phyloP scores from a whole-genome alignment of 2,329 filamentous ascomycete genomes.

The Lasiodiplodia hormozganensis region DNA sequence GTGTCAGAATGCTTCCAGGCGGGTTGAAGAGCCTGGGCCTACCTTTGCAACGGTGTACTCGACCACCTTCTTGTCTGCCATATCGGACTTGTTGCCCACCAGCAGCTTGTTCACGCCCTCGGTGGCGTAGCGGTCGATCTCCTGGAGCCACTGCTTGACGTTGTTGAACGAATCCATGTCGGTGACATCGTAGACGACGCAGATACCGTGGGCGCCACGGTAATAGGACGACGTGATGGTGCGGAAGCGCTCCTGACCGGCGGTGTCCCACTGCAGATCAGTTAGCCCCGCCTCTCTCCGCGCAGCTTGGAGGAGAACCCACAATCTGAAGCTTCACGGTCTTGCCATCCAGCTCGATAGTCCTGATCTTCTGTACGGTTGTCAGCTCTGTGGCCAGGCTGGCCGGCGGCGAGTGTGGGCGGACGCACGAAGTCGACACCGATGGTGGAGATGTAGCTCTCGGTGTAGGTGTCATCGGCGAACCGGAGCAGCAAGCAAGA shows the following conservation, averaged over 20 bases:
- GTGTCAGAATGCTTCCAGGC: slow-evolving; percentile 32
- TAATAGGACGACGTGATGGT: slow-evolving; percentile 99
- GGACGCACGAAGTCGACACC: slow-evolving; percentile 94
- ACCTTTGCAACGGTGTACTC: slow-evolving; percentile 99
- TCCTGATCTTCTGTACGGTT: slow-evolving; percentile 88
- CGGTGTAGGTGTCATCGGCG: slow-evolving; percentile 98
- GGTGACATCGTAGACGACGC: slow-evolving; percentile 99
- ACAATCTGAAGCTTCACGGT: slow-evolving; percentile 99
- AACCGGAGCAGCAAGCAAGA: slow-evolving; percentile 98
- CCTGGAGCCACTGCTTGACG: slow-evolving; percentile 99
- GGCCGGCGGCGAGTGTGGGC: slow-evolving; percentile 24
- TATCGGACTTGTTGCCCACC: slow-evolving; percentile 99
- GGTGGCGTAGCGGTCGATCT: slow-evolving; percentile 98
- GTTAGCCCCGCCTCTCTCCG: slow-evolving; percentile 31
- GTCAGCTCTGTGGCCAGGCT: slow-evolving; percentile 40
- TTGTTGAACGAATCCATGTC: slow-evolving; percentile 99
- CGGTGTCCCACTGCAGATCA: slow-evolving; percentile 87
- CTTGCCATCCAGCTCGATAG: slow-evolving; percentile 99
- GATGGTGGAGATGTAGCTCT: slow-evolving; percentile 99
- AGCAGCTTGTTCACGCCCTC: slow-evolving; percentile 99
- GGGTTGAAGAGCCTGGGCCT: slow-evolving; percentile 42
- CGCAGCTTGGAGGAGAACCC: slow-evolving; percentile 51
- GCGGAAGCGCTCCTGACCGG: slow-evolving; percentile 98
- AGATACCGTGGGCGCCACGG: slow-evolving; percentile 98
- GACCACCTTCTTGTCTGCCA: slow-evolving; percentile 99